phyloP scores from a whole-genome alignment of 768 basidiomycete species.

The Suillus hirtellus region DNA sequence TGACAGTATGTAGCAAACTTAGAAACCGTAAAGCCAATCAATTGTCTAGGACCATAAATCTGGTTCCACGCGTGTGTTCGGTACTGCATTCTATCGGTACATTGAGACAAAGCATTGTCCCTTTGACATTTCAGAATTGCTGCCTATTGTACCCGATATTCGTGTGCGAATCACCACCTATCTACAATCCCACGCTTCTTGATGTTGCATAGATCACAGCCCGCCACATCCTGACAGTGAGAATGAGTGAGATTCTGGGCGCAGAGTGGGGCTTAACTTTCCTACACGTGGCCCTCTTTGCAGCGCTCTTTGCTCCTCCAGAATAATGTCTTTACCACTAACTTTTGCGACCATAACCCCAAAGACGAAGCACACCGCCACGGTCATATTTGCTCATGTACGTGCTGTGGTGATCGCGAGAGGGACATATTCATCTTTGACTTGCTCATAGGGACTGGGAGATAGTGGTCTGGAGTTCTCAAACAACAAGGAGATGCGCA shows the following conservation, averaged over 20 bases:
- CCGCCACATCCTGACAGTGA: constrained; percentile 1
- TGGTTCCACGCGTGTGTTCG: not conserved
- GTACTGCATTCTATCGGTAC: not conserved
- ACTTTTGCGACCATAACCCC: constrained; percentile 54
- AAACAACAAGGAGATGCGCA: constrained; percentile 8
- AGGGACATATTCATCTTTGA: constrained; percentile 10
- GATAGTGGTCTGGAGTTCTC: constrained; percentile 70
- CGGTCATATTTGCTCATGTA: constrained; percentile 85
- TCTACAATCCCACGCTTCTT: not conserved
- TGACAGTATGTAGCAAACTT: not conserved
- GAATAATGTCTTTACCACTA: constrained; percentile 27
- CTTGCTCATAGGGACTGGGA: constrained; percentile 60
- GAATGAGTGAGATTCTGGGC: constrained; percentile 1
- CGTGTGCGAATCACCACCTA: constrained; percentile 3
- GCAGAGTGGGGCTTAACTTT: not conserved
- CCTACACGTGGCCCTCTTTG: constrained; percentile 5
- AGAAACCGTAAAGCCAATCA: not conserved
- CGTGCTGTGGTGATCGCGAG: constrained; percentile 22
- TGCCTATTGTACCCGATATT: constrained; percentile 1
- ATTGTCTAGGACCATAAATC: not conserved
- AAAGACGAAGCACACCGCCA: constrained; percentile 67
- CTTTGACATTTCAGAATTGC: constrained; percentile 1
- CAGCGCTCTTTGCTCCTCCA: not conserved
- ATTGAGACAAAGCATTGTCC: too few relatives aligned
- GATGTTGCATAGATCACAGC: not conserved